A percentile compares a stretch with the other conserved stretches of the same genome.
These are phyloP conservation scores for Cairneyella variabilis DNA, from an alignment of 495 filamentous ascomycete species.

Conservation along the genomic window DNA sequence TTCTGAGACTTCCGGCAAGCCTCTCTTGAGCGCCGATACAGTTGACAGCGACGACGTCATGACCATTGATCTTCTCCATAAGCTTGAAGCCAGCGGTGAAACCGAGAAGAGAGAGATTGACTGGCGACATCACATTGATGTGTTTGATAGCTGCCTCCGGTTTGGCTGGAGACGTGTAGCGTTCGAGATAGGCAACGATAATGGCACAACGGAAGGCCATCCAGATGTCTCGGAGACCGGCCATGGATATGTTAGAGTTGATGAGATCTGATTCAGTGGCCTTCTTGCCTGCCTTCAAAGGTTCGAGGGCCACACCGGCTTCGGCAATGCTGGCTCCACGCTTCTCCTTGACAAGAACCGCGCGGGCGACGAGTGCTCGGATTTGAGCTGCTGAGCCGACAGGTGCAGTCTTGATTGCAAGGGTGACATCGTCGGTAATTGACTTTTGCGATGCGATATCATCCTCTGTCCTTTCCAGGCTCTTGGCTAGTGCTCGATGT, in stretches of 20 bases:
- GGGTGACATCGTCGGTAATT: conserved; percentile 55
- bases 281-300: conserved; percentile 25
- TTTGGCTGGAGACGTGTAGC: conserved; percentile 31
- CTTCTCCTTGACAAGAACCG: conserved; percentile 50
- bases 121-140: conserved; percentile 41
- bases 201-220: conserved; percentile 78
- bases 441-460: conserved; percentile 29
- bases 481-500: conserved; percentile 62
- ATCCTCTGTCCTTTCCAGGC: conserved; percentile 41
- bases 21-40: conserved; percentile 45
- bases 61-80: conserved; percentile 53
- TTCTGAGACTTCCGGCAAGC: conserved; percentile 47
- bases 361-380: conserved; percentile 72
- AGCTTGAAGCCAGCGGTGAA: conserved; percentile 73
- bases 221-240: conserved; percentile 57
- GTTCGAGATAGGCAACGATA: conserved; percentile 66
- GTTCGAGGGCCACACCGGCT: conserved; percentile 49
- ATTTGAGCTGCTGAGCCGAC: conserved; percentile 71
- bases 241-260: conserved; percentile 29
- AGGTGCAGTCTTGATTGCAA: conserved; percentile 73
- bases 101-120: conserved; percentile 61
- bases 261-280: conserved; percentile 3
- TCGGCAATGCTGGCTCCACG: conserved; percentile 50
- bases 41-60: conserved; percentile 45
- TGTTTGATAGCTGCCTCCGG: conserved; percentile 38